phyloP scores from a whole-genome alignment of 1,139 yeast genomes.

The Yamadazyma blattariae region DNA sequence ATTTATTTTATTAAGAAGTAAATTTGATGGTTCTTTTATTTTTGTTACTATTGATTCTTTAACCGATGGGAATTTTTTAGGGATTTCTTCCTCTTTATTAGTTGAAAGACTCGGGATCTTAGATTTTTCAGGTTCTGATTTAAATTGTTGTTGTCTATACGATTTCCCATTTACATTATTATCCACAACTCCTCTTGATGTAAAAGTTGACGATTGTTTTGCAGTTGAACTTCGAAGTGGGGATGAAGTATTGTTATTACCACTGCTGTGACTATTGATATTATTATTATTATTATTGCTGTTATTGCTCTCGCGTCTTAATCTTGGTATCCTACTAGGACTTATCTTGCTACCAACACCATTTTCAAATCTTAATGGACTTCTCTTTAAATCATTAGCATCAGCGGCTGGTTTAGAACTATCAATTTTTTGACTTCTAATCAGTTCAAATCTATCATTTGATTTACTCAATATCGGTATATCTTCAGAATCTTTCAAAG shows the following conservation, averaged over 20 bases:
- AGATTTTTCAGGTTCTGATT: background rate
- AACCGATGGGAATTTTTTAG: background rate
- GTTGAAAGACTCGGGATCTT: background rate
- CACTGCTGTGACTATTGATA: too few relatives aligned
- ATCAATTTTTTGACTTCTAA: background rate
- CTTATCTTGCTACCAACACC: background rate
- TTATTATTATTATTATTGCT: too few relatives aligned
- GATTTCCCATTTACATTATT: too few relatives aligned
- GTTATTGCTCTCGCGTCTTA: too few relatives aligned
- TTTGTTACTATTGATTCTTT: background rate
- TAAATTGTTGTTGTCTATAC: too few relatives aligned
- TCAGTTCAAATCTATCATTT: too few relatives aligned
- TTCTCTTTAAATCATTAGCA: background rate
- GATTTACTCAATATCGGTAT: too few relatives aligned
- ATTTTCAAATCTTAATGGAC: background rate
- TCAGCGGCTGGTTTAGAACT: too few relatives aligned
- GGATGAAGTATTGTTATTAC: background rate
- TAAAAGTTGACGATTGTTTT: background rate
- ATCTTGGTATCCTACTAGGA: constrained; percentile 1
- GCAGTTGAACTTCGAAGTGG: too few relatives aligned
- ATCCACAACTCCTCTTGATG: too few relatives aligned
- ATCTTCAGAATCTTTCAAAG: too few relatives aligned
- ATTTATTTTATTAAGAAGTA: constrained; percentile 6
- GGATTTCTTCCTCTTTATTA: background rate
- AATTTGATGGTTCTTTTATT: constrained; percentile 4